A percentile compares a stretch with the other conserved stretches of the same genome.
phyloP scores from a whole-genome alignment of 2,329 filamentous ascomycete species.

The Exophiala sideris region DNA sequence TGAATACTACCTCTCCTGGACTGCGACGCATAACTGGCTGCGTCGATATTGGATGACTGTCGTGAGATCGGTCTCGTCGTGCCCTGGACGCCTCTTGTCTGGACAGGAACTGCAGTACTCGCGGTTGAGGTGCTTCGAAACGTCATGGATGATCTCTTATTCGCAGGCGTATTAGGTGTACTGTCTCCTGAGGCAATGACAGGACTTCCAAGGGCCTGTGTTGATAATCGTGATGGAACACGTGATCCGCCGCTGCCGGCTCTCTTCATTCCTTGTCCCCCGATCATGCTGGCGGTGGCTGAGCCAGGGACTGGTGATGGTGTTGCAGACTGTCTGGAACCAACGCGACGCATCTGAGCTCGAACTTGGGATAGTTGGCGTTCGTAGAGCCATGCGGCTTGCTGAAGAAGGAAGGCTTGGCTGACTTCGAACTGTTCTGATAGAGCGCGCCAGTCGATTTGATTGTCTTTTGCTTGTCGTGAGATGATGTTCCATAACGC shows the following conservation, averaged over 20 bases:
- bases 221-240: constrained; percentile 38
- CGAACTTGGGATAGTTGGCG: constrained; percentile 84
- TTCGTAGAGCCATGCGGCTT: constrained; percentile 92
- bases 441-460: constrained; percentile 72
- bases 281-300: constrained; percentile 41
- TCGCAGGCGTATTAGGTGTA: constrained; percentile 26
- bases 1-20: constrained; percentile 28
- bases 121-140: constrained; percentile 15
- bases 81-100: constrained; percentile 13
- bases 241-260: constrained; percentile 35
- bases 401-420: constrained; percentile 83
- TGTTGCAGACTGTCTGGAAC: constrained; percentile 38
- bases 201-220: constrained; percentile 23
- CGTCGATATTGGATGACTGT: constrained; percentile 25
- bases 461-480: constrained; percentile 65
- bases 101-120: constrained; percentile 1
- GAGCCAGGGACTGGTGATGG: constrained; percentile 44
- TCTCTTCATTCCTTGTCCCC: constrained; percentile 35
- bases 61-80: constrained; percentile 23
- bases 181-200: constrained; percentile 14
- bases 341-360: constrained; percentile 75
- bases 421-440: constrained; percentile 78
- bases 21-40: constrained; percentile 7
- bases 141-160: constrained; percentile 23
- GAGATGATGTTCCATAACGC: constrained; percentile 88